Base-by-base conservation (phyloP, 768 basidiomycete species). In the Mycena rebaudengoi region DNA sequence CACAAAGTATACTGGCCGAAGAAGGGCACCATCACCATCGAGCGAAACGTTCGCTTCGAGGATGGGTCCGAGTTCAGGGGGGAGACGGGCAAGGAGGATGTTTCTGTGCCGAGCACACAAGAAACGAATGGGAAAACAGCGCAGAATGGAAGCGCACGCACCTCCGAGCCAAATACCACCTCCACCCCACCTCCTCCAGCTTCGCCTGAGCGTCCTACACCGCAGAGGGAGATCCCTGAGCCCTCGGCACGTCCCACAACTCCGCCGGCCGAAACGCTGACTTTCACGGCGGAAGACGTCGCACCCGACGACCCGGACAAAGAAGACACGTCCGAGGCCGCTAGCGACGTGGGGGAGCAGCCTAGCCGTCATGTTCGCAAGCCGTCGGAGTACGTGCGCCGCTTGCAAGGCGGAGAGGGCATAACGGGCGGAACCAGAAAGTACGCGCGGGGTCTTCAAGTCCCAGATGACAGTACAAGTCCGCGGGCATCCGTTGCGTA, bases 1-100 rank as follows among this genome's bases (percentile, higher is more conserved):
- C 59, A 69, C 58, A 66, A 58, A 12, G 59, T 70, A n/a, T 70
- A 70, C 49, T 70, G 65, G 69, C 65, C 65, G 29, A 45, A 44
- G 20, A 69, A 61, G 25, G 55, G 59, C 16, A 60, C 25, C 3
- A 32, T 70, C 6, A 58, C 61, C 45, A 54, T 67, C 55, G 69
- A 70, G 40, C 53, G 52, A 21, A 48, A 54, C n/a, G 52, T 62
- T 29, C 60, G 51, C 16, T 62, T 71, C 26, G 35, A 52, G 0
- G 60, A 68, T 25, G 60, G 26, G 25, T 29, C 51, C 16, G 37
- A 6, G 16, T 58, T 58, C 45, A 48, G 53, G 32, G 66, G 69
- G 46, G 53, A 45, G 26, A 50, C 26, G 20, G 45, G 53, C 21
- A 21, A 23, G 18, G 29, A 2, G 8, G 50, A 37, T 2, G 4